phyloP scores from a whole-genome alignment of 2,329 filamentous ascomycete species.

The Cladosporium sp. region DNA sequence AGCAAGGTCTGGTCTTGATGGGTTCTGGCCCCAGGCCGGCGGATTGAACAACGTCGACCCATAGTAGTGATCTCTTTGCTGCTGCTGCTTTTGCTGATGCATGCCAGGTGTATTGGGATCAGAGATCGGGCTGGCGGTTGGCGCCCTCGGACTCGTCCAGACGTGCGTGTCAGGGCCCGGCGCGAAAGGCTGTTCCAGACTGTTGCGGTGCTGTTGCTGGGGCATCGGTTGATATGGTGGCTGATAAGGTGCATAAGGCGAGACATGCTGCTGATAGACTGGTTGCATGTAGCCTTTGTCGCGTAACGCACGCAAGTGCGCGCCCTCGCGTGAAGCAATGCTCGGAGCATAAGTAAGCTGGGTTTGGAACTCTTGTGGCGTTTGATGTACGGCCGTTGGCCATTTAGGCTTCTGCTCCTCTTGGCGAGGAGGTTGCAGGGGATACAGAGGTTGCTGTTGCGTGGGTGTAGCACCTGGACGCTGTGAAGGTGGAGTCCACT shows the following conservation, averaged over 20 bases:
- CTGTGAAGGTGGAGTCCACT: conserved; percentile 42
- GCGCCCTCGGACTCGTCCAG: conserved; percentile 36
- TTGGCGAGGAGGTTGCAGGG: conserved; percentile 19
- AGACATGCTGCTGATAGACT: conserved; percentile 22
- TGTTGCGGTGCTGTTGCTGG: conserved; percentile 26
- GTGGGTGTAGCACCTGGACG: conserved; percentile 20
- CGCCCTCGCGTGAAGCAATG: conserved; percentile 36
- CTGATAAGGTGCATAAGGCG: conserved; percentile 4
- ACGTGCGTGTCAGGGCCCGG: conserved; percentile 7
- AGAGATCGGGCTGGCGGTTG: conserved; percentile 37
- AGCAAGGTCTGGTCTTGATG: conserved; percentile 11
- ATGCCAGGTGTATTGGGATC: conserved; percentile 34
- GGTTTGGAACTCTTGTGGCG: conserved; percentile 43
- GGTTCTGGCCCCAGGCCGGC: not conserved
- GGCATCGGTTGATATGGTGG: not conserved
- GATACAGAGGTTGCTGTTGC: conserved; percentile 1
- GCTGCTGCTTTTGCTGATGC: conserved; percentile 25
- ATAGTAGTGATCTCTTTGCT: conserved; percentile 15
- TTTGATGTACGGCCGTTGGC: conserved; percentile 39
- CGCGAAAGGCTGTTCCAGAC: conserved; percentile 1
- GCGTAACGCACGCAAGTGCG: conserved; percentile 37
- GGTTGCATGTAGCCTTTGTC: conserved; percentile 34
- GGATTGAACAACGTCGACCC: not conserved
- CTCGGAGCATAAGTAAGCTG: conserved; percentile 33
- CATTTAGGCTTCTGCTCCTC: conserved; percentile 21